Percentiles rank a stretch among this genome's conserved stretches.
phyloP scores from a whole-genome alignment of 1,284 basidiomycete species.

The Cutaneotrichosporon sp. region DNA sequence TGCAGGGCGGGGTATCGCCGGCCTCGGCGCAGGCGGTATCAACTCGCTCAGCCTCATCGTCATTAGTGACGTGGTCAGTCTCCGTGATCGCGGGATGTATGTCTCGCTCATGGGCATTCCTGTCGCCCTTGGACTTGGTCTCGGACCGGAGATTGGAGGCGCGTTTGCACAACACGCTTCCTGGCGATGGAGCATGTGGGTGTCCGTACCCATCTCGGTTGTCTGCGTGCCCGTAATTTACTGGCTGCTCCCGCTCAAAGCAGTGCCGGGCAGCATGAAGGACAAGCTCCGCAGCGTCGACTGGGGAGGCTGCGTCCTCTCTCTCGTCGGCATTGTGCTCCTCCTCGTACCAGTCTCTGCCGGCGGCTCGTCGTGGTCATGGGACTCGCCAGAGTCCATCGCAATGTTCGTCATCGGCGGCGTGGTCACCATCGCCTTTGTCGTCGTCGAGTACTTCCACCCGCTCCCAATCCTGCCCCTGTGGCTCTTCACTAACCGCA shows the following conservation, averaged over 20 bases:
- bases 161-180: slow-evolving; percentile 23
- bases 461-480: not conserved
- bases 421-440: slow-evolving; percentile 16
- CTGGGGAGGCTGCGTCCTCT: slow-evolving; percentile 25
- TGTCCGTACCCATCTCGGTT: slow-evolving; percentile 22
- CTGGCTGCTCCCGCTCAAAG: slow-evolving; percentile 26
- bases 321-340: slow-evolving; percentile 28
- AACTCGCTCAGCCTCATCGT: slow-evolving; percentile 46
- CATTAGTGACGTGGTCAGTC: slow-evolving; percentile 45
- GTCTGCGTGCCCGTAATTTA: slow-evolving; percentile 27
- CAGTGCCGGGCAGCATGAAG: slow-evolving; percentile 18
- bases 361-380: slow-evolving; percentile 23
- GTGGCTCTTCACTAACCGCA: slow-evolving; percentile 21
- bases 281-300: slow-evolving; percentile 32
- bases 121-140: slow-evolving; percentile 24
- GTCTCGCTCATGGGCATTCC: slow-evolving; percentile 35
- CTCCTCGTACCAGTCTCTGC: slow-evolving; percentile 27
- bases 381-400: slow-evolving; percentile 22
- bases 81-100: slow-evolving; percentile 47
- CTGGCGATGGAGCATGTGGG: slow-evolving; percentile 36
- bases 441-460: slow-evolving; percentile 17
- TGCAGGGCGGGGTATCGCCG: slow-evolving; percentile 44
- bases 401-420: slow-evolving; percentile 22
- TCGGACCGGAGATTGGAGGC: slow-evolving; percentile 31
- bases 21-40: slow-evolving; percentile 48